Evolutionary conservation across 805 yeast species (phyloP).

Genomic region (Zygoascus tannicola): DNA sequence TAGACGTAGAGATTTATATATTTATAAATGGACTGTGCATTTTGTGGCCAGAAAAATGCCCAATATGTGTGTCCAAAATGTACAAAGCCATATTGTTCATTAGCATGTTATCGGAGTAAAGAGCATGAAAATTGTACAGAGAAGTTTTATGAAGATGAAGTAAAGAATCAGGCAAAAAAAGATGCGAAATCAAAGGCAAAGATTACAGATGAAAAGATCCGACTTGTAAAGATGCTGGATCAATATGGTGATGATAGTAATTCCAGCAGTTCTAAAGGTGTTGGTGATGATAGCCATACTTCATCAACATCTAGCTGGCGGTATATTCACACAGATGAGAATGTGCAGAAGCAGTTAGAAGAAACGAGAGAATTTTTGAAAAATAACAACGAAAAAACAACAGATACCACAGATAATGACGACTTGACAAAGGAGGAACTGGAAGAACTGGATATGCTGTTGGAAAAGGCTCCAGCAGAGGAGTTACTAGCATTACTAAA

Average conservation of each 20-base stretch:
- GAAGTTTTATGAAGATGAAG: slow-evolving; percentile 10
- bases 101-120: slow-evolving; percentile 14
- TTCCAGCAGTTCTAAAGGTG: too few relatives aligned
- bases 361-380: slow-evolving; percentile 1
- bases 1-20: too few relatives aligned
- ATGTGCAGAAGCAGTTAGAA: slow-evolving; percentile 5
- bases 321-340: slow-evolving; percentile 7
- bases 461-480: slow-evolving; percentile 12
- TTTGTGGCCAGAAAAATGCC: slow-evolving; percentile 9
- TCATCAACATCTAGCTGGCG: too few relatives aligned
- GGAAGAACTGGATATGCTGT: slow-evolving; percentile 9
- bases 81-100: slow-evolving; percentile 12
- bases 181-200: too few relatives aligned
- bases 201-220: too few relatives aligned
- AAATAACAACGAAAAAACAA: neutral
- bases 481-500: slow-evolving; percentile 14
- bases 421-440: slow-evolving; percentile 9
- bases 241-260: too few relatives aligned
- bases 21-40: slow-evolving; percentile 7
- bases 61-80: slow-evolving; percentile 18
- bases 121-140: slow-evolving; percentile 15
- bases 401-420: slow-evolving; percentile 3
- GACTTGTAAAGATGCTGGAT: too few relatives aligned
- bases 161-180: too few relatives aligned
- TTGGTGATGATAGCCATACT: too few relatives aligned